Evolutionary conservation across 2,329 filamentous ascomycete species (phyloP).

Genomic region (Fusarium anguioides): DNA sequence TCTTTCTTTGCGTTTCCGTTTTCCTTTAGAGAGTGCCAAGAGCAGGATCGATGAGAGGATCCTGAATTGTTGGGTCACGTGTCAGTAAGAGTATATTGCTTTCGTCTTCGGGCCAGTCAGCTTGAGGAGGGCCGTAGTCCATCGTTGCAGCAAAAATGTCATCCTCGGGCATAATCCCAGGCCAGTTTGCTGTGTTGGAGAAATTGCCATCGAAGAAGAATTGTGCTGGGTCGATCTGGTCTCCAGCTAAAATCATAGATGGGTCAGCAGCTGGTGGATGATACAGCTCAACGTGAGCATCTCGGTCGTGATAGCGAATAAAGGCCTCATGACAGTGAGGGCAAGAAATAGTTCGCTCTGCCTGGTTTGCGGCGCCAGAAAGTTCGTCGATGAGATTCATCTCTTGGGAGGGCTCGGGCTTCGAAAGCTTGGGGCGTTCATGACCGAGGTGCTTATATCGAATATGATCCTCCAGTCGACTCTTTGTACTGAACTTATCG

Average conservation of each 20-base stretch:
- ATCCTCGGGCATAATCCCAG: conserved; percentile 42
- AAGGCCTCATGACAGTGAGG: conserved; percentile 60
- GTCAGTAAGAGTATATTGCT: conserved; percentile 56
- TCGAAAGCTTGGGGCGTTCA: conserved; percentile 55
- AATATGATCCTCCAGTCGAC: conserved; percentile 84
- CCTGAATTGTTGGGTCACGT: conserved; percentile 41
- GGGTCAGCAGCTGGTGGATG: conserved; percentile 37
- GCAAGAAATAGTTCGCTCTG: conserved; percentile 59
- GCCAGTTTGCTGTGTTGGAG: conserved; percentile 38
- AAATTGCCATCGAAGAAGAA: conserved; percentile 38
- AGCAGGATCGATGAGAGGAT: conserved; percentile 49
- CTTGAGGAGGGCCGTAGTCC: conserved; percentile 48
- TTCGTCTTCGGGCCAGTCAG: conserved; percentile 59
- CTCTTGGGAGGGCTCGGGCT: conserved; percentile 27
- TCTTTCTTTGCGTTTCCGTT: neutral
- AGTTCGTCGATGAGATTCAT: conserved; percentile 56
- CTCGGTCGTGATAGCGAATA: conserved; percentile 62
- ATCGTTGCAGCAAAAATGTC: conserved; percentile 52
- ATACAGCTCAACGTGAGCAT: conserved; percentile 56
- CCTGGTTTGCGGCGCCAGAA: conserved; percentile 54
- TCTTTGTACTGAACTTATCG: conserved; percentile 79
- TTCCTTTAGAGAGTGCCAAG: conserved; percentile 34
- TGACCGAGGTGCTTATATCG: conserved; percentile 81
- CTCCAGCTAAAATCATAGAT: conserved; percentile 38
- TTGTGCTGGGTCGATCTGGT: conserved; percentile 34